Evolutionary conservation across 192 early-diverging fungal species (phyloP).

Genomic region (Coemansia sp.): DNA sequence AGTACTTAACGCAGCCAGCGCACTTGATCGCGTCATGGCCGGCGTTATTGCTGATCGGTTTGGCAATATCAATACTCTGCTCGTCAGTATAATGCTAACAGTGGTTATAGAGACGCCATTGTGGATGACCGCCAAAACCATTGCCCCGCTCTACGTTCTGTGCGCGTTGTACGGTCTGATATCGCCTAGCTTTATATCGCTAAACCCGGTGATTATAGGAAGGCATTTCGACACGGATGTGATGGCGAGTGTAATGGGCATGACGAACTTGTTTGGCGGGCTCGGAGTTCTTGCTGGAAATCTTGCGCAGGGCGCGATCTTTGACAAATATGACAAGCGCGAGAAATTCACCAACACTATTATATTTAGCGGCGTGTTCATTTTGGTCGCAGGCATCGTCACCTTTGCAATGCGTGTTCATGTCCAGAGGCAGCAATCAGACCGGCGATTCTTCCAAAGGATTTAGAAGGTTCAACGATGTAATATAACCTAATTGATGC

Average conservation of each 20-base stretch:
- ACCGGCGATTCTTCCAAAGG: constrained; percentile 14
- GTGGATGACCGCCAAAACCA: constrained; percentile 37
- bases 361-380: constrained; percentile 44
- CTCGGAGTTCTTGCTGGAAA: constrained; percentile 39
- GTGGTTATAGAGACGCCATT: constrained; percentile 36
- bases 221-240: constrained; percentile 25
- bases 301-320: constrained; percentile 41
- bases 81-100: constrained; percentile 14
- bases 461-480: constrained; percentile 9
- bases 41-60: constrained; percentile 38
- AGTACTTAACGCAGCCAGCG: constrained; percentile 36
- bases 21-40: constrained; percentile 32
- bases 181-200: constrained; percentile 46
- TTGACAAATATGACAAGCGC: constrained; percentile 44
- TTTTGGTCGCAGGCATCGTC: constrained; percentile 31
- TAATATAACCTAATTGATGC: background rate
- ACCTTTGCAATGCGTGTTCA: constrained; percentile 18
- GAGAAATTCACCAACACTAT: constrained; percentile 43
- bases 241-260: constrained; percentile 43
- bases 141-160: constrained; percentile 31
- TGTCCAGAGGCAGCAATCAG: constrained; percentile 3
- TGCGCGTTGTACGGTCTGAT: constrained; percentile 40
- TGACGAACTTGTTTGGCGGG: constrained; percentile 44
- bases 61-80: constrained; percentile 42
- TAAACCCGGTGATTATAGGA: constrained; percentile 45